Evolutionary conservation across 2,329 filamentous ascomycete species (phyloP).

Genomic region (Botrytis medusae): DNA sequence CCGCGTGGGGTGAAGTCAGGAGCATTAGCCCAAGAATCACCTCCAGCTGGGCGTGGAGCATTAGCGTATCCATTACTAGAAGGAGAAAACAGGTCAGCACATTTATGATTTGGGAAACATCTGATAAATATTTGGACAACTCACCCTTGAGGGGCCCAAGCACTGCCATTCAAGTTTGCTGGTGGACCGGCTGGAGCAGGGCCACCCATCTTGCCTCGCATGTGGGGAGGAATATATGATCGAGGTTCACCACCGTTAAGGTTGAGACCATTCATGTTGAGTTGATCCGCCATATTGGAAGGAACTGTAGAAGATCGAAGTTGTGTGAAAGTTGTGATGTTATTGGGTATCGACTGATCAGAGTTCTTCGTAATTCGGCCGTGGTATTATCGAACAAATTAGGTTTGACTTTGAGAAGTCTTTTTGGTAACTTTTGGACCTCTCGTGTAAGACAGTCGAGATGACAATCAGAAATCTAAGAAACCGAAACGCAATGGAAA

Average conservation of each 20-base stretch:
- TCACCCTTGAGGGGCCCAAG: slow-evolving; percentile 58
- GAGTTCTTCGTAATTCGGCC: slow-evolving; percentile 13
- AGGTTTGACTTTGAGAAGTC: slow-evolving; percentile 1
- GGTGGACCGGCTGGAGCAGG: slow-evolving; percentile 30
- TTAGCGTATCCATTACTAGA: slow-evolving; percentile 51
- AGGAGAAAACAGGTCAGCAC: slow-evolving; percentile 29
- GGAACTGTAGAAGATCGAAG: slow-evolving; percentile 6
- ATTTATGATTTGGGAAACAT: neutral
- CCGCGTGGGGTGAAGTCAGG: slow-evolving; percentile 42
- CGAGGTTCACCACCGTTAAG: slow-evolving; percentile 57
- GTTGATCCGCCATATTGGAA: slow-evolving; percentile 74
- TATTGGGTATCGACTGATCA: slow-evolving; percentile 17
- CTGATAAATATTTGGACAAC: slow-evolving; percentile 35
- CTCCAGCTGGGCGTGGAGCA: slow-evolving; percentile 32
- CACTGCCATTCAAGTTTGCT: slow-evolving; percentile 57
- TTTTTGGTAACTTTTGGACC: slow-evolving; percentile 23
- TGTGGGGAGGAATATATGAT: slow-evolving; percentile 84
- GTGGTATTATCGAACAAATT: slow-evolving; percentile 25
- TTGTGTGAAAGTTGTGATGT: slow-evolving; percentile 25
- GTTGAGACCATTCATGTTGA: slow-evolving; percentile 76
- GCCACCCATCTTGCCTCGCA: slow-evolving; percentile 59
- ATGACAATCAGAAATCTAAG: slow-evolving; percentile 33
- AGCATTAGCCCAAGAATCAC: slow-evolving; percentile 41
- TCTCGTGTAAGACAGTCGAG: slow-evolving; percentile 32
- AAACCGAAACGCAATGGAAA: slow-evolving; percentile 38